Evolutionary conservation across 306 rosid genomes (phyloP), one percentile per base, ranked within the genome.

Genomic region (Fagus crenata): DNA sequence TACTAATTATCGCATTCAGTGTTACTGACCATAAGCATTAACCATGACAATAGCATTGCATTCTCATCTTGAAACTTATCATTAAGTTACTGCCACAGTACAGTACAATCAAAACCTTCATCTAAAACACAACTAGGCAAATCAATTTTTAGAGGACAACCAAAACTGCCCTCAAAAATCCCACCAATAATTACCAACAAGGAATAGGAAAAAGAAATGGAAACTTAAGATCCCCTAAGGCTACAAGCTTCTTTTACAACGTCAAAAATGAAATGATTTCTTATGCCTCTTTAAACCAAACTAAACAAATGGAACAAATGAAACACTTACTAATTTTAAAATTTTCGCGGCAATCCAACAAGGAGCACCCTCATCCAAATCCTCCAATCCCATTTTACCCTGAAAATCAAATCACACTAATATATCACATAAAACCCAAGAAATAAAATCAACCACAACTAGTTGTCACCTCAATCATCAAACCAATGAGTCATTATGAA

Each of bases 341-440:
- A 91, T 87, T 83, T 86, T 80, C 3, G 90, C 89, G 33, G 73
- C 85, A 74, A 82, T 88, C 97, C 97, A 92, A 72, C 68, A 60
- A 46, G 91, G 91, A 67, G 81, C 80, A 80, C 79, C 87, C 49
- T 81, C 72, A 55, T 82, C 84, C 33, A 72, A 71, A 72, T 77
- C 81, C 73, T 64, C 89, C 71, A 67, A 59, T 77, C 53, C 51
- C 77, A 58, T 54, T 67, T 49, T 76, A 28, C 67, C 79, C 90
- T 86, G 75, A 13, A 41, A 77, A 74, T 15, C 18, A 67, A 75
- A 49, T 54, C 33, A 77, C 54, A 55, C 49, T 42, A 65, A 46
- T 49, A 55, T 28, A 64, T 74, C 65, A 78, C 51, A 72, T 71
- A 40, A 37, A 71, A 56, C 28, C 61, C 72, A 1, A 63, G 2